Evolutionary conservation across 192 early-diverging fungal genomes (phyloP).

Genomic region (Chytriomyces sp.): DNA sequence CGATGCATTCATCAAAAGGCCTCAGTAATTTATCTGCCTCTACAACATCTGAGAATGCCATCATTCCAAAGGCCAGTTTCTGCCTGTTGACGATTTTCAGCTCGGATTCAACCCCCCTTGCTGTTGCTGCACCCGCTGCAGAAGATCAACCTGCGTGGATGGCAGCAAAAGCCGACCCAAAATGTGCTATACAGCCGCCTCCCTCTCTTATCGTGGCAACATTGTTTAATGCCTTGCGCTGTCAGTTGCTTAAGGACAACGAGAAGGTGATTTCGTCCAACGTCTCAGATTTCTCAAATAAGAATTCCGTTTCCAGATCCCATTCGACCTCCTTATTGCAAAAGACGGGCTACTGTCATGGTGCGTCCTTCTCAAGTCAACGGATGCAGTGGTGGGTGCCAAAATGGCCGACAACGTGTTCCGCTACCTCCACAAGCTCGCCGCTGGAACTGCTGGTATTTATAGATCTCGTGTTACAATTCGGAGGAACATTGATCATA

Average conservation of each 20-base stretch:
- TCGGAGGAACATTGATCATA: not conserved
- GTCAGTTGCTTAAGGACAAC: not conserved
- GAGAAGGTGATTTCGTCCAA: too few relatives aligned
- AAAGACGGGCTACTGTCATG: conserved; percentile 1
- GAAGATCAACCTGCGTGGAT: not conserved
- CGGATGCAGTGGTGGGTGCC: not conserved
- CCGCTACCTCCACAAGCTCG: conserved; percentile 3
- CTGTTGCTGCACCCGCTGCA: not conserved
- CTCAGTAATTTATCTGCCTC: not conserved
- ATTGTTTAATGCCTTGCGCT: conserved; percentile 7
- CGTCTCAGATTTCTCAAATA: not conserved
- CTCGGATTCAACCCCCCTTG: not conserved
- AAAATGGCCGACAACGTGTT: conserved; percentile 16
- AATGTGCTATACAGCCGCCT: not conserved
- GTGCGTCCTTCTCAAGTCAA: conserved; percentile 2
- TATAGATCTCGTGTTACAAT: not conserved
- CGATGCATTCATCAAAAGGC: not conserved
- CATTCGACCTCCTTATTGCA: not conserved
- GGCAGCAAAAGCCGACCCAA: not conserved
- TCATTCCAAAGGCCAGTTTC: too few relatives aligned
- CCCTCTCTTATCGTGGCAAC: not conserved
- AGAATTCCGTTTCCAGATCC: not conserved
- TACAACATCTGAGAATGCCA: not conserved
- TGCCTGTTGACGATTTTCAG: not conserved
- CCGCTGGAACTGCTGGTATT: not conserved